Evolutionary conservation across 1,139 yeast species (phyloP), one percentile per base, ranked within the genome.

Genomic region (Pichiaceae sp.): DNA sequence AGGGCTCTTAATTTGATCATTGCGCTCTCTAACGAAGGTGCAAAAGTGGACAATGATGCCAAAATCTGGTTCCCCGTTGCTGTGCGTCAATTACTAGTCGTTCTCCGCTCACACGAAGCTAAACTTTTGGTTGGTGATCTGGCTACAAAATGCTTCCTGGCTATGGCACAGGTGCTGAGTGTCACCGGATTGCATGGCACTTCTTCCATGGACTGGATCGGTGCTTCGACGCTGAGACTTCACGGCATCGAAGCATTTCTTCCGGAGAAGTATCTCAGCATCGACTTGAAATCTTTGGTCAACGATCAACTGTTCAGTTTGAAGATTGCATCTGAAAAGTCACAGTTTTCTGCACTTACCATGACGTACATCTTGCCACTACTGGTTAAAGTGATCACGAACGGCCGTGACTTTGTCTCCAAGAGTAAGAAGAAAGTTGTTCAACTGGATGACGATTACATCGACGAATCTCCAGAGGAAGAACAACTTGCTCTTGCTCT

Each of bases 391-490:
- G 79, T 78, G 6, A 61, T 82, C 44, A 75, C 75, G 39, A 70
- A 67, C 38, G 87, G 89, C 42, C 74, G 71, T 42, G 56, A 55
- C 3, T 71, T 69, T 32, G 72, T 82, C 1, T 50, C 70, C 37
- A 70, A 63, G 47, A 73, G 70, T 47, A 63, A 76, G 1, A 66
- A 64, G 34, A 63, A 66, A 23, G 24, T 21, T 11, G 24, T 11
- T 21, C 57, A 56, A 27, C 66, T 57, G 39, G 72, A 67, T 41
- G 71, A 75, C 31, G 96, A 73, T 54, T 83, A 73, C 62, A 75
- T 67, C 26, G 81, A 80, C 43, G 93, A 83, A 53, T 94, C 84
- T 43, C 83, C 82, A 20, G 84, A 82, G 50, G 97, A 89, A 56
- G 97, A 89, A 56, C 94, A 85, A 48, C 62, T 86, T 34, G 61